Conservation (phyloP, 2,329 filamentous ascomycete genomes). For the Trichoderma sp. region DNA sequence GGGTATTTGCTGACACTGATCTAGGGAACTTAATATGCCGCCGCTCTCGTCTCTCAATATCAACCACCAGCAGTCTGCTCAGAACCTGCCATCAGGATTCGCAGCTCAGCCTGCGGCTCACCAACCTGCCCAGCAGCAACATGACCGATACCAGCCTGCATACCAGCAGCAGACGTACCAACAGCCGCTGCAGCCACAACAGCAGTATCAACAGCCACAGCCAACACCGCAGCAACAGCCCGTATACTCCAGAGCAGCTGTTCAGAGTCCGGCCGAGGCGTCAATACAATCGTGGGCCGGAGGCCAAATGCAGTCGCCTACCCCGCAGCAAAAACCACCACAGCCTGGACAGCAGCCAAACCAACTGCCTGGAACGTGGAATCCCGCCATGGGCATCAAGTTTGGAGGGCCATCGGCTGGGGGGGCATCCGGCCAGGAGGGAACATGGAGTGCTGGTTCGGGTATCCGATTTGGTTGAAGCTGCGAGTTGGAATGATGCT, state of each 20-base stretch:
- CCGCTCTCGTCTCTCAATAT: slow-evolving; percentile 50
- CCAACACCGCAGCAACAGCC: slow-evolving; percentile 31
- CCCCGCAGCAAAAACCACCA: slow-evolving; percentile 45
- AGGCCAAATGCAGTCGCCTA: slow-evolving; percentile 42
- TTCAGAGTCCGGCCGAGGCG: slow-evolving; percentile 46
- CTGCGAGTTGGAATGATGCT: background rate
- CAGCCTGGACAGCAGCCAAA: slow-evolving; percentile 50
- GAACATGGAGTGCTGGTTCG: slow-evolving; percentile 61
- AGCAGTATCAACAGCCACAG: slow-evolving; percentile 31
- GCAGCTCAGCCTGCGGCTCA: slow-evolving; percentile 23
- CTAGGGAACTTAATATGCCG: slow-evolving; percentile 56
- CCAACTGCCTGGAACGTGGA: slow-evolving; percentile 58
- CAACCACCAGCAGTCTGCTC: slow-evolving; percentile 37
- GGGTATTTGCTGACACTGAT: slow-evolving; percentile 24
- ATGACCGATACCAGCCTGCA: slow-evolving; percentile 11
- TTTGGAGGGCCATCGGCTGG: slow-evolving; percentile 57
- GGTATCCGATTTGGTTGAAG: slow-evolving; percentile 59
- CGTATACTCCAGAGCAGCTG: slow-evolving; percentile 36
- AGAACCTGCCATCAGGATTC: slow-evolving; percentile 47
- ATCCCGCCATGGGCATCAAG: slow-evolving; percentile 76
- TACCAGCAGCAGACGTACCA: slow-evolving; percentile 14
- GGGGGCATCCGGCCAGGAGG: slow-evolving; percentile 34
- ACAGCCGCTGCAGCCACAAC: slow-evolving; percentile 5
- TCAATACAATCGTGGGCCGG: slow-evolving; percentile 63
- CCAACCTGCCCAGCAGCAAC: slow-evolving; percentile 11